Conservation (phyloP, 176 grass and related monocot genomes). For the Zea luxurians region DNA sequence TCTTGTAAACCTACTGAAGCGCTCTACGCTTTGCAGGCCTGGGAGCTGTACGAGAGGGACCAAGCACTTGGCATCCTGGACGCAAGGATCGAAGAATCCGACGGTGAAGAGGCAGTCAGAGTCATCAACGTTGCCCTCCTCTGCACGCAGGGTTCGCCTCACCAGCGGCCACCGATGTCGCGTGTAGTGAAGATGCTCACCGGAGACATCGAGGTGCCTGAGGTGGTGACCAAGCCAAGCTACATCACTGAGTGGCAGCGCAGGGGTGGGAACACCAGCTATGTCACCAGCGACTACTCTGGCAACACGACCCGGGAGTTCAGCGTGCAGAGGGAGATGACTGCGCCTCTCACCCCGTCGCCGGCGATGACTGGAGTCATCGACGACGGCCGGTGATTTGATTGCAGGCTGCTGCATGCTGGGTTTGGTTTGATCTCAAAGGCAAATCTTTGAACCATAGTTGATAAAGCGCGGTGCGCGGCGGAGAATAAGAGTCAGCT, state of each 20-base stretch:
- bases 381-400: slow-evolving; percentile 20
- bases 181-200: slow-evolving; percentile 52
- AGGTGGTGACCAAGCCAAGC: slow-evolving; percentile 47
- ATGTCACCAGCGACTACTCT: neutral
- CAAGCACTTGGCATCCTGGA: neutral
- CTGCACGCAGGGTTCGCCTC: slow-evolving; percentile 54
- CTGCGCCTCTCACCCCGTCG: slow-evolving; percentile 10
- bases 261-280: slow-evolving; percentile 41
- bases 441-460: neutral
- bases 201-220: slow-evolving; percentile 34
- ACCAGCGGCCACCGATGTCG: slow-evolving; percentile 55
- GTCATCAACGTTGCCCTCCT: slow-evolving; percentile 49
- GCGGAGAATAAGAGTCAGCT: no score
- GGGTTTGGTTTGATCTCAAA: neutral
- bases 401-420: neutral
- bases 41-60: slow-evolving; percentile 9
- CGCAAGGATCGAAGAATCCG: neutral
- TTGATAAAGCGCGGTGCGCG: neutral
- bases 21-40: neutral
- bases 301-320: neutral
- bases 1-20: neutral
- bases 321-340: neutral
- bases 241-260: slow-evolving; percentile 62
- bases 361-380: slow-evolving; percentile 12
- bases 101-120: slow-evolving; percentile 38